Percentiles rank a stretch among this genome's conserved stretches.
Conservation (phyloP, 1,139 yeast species). For the Sugiyamaella castrensis region DNA sequence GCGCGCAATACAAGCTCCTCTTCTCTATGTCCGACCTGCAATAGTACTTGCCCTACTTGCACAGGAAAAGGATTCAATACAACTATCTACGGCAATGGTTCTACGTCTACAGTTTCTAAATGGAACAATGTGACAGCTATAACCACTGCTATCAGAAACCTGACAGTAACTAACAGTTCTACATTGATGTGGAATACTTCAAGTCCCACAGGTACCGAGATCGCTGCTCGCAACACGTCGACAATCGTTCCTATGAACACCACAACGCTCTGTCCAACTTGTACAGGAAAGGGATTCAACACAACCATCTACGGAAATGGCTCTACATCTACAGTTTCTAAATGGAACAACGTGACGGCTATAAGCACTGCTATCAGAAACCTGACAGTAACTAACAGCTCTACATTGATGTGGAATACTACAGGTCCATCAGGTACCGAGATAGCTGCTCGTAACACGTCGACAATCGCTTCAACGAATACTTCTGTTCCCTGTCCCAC, state of each 20-base stretch:
- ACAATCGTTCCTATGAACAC: conserved; percentile 1
- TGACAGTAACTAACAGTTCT: conserved; percentile 6
- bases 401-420: conserved; percentile 1
- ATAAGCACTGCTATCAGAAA: not conserved
- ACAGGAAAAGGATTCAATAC: not conserved
- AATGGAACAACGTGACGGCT: not conserved
- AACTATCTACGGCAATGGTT: not conserved
- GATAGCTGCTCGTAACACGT: conserved; percentile 1
- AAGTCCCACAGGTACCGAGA: conserved; percentile 1
- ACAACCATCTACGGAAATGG: not conserved
- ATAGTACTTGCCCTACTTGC: conserved; percentile 1
- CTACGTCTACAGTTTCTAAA: not conserved
- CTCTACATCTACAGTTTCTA: not conserved
- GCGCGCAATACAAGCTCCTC: conserved; percentile 5
- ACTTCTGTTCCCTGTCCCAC: not conserved
- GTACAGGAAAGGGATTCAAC: not conserved
- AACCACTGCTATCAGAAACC: not conserved
- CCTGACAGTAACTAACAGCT: conserved; percentile 3
- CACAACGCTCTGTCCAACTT: not conserved
- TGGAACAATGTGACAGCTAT: not conserved
- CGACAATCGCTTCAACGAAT: not conserved
- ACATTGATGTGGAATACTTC: conserved; percentile 2
- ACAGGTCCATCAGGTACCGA: conserved; percentile 1
- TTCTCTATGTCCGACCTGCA: not conserved
- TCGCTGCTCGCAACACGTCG: conserved; percentile 1